These are phyloP conservation scores for Rhododendron mucronatum DNA, from an alignment of 148 eudicot species.

Conservation along the genomic window DNA sequence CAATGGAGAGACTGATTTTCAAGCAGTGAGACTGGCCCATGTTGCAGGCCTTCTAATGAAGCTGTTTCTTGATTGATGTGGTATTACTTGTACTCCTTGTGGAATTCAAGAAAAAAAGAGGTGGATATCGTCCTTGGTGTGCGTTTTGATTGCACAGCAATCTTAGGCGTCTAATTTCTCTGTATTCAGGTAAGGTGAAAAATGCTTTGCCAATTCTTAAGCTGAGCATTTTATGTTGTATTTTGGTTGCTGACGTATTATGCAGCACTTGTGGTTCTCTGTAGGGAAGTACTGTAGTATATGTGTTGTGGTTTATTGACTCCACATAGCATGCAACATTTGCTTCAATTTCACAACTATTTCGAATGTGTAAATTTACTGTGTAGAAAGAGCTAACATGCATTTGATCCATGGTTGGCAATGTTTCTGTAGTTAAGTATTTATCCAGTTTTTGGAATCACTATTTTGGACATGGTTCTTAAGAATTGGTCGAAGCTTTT, in stretches of 20 bases:
- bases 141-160: neutral
- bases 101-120: neutral
- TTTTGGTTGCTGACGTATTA: neutral
- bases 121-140: neutral
- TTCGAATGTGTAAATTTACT: neutral
- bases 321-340: neutral
- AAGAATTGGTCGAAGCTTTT: neutral
- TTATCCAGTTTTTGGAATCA: neutral
- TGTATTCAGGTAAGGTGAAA: neutral
- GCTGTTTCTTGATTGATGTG: neutral
- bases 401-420: neutral
- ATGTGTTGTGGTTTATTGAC: neutral
- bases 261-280: neutral
- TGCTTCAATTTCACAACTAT: neutral
- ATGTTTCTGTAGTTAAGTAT: neutral
- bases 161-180: neutral
- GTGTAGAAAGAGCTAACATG: too few relatives aligned
- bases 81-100: neutral
- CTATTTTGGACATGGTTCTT: neutral
- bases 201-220: neutral
- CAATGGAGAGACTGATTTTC: slow-evolving; percentile 4
- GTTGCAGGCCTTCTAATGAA: neutral
- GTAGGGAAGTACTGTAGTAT: neutral
- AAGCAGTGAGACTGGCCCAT: neutral
- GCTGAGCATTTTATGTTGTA: neutral